phyloP scores from a whole-genome alignment of 768 basidiomycete species.

The Hortiboletus flavorubellus region DNA sequence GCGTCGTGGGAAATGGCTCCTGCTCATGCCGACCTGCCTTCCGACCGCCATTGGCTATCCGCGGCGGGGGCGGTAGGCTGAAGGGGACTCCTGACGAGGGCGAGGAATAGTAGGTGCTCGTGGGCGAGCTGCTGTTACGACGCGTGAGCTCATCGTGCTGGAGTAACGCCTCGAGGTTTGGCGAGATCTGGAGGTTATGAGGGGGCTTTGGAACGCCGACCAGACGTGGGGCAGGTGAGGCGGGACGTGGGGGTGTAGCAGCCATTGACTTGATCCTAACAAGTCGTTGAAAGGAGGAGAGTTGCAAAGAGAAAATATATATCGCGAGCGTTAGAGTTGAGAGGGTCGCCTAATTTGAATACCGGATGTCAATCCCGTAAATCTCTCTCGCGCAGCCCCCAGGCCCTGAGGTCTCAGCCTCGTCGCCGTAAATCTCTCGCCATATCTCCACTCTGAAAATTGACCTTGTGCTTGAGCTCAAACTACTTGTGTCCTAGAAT shows the following conservation, averaged over 20 bases:
- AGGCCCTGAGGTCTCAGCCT: too few relatives aligned
- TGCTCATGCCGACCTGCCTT: constrained; percentile 17
- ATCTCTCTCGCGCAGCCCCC: too few relatives aligned
- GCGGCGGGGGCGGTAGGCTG: constrained; percentile 36
- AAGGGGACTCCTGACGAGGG: constrained; percentile 18
- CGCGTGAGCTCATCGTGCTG: constrained; percentile 55
- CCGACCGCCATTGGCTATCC: constrained; percentile 12
- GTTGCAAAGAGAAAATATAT: not conserved
- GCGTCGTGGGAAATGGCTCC: constrained; percentile 10
- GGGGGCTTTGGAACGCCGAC: not conserved
- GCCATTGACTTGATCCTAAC: constrained; percentile 11
- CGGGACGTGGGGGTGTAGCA: constrained; percentile 20
- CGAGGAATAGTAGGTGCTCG: constrained; percentile 6
- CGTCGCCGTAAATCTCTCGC: too few relatives aligned
- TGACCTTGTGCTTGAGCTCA: too few relatives aligned
- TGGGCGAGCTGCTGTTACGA: constrained; percentile 25
- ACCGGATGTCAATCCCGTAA: not conserved
- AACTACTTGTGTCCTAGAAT: too few relatives aligned
- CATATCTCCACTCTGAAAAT: too few relatives aligned
- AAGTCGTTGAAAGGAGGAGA: not conserved
- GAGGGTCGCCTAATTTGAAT: not conserved
- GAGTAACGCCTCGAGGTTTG: constrained; percentile 57
- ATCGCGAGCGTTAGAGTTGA: not conserved
- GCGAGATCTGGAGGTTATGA: constrained; percentile 47
- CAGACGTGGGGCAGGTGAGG: constrained; percentile 9